Evolutionary conservation across 768 basidiomycete genomes (phyloP), one percentile per base, ranked within the genome.

Genomic region (Russula brevipes): DNA sequence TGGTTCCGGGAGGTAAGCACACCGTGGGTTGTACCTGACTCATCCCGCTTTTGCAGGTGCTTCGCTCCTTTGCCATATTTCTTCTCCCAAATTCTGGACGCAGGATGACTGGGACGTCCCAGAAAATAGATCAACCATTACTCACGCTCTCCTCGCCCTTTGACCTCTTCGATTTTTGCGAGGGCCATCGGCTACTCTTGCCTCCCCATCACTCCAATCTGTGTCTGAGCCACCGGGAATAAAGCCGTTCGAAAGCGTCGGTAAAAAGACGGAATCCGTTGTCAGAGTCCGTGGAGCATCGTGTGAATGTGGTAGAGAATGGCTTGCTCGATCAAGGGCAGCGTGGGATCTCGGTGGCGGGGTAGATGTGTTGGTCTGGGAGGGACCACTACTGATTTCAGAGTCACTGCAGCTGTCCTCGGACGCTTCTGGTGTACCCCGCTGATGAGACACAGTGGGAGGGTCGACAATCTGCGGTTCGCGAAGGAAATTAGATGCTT

Each of bases 1-100:
- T 24, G 47, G 19, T 36, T 65, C 47, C 19, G 42, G 49, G 11
- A n/a, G 9, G 54, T 45, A n/a, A 41, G 46, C 8, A 14, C 52
- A 49, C 44, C 50, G 12, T 54, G 17, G 42, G 58, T 56, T 42
- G 30, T 9, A 7, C 42, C 53, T n/a, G 49, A 42, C 49, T 46
- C 70, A 47, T 70, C 72, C 63, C 76, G 73, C 67, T 85, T 88
- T 75, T 89, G 88, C 75, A 95, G 82, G 73, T 98, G 96, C 72
- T 96, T 97, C 30, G 96, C 95, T 64, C 86, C 84, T 64, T 79
- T 82, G 53, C 96, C 96, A 69, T 85, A 98, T 74, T 94, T 98
- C 77, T 94, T 95, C 76, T 98, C 96, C 95, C 96, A 98, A 68
- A 98, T 97, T 2, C 95, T 98, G 56, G 44, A 44, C 8, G 9